Evolutionary conservation across 1,139 yeast genomes (phyloP).

Genomic region (Arxiozyma slooffiae): DNA sequence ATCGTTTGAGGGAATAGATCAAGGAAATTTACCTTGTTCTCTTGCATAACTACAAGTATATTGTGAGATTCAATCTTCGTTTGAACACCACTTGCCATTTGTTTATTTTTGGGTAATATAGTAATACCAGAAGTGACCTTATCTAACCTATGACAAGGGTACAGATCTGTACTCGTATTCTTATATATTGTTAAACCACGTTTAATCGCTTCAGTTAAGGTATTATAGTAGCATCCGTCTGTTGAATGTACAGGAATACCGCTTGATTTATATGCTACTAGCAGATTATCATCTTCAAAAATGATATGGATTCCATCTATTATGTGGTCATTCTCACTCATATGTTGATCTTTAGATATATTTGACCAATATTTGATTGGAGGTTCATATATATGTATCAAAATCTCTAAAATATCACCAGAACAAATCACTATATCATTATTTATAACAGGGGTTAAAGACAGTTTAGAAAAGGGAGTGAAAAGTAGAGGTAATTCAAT

Average conservation of each 20-base stretch:
- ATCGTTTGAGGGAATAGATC: background rate
- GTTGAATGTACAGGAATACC: slow-evolving; percentile 80
- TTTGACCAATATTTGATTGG: slow-evolving; percentile 34
- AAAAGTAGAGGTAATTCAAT: slow-evolving; percentile 4
- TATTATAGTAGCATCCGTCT: slow-evolving; percentile 51
- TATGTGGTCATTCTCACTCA: background rate
- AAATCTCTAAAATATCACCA: slow-evolving; percentile 43
- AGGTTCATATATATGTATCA: slow-evolving; percentile 57
- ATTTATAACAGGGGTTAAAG: background rate
- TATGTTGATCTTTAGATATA: too few species aligned
- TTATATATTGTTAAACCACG: slow-evolving; percentile 3
- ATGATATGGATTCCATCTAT: slow-evolving; percentile 36
- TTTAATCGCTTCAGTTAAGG: slow-evolving; percentile 47
- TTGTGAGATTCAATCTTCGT: slow-evolving; percentile 35
- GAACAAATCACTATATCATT: slow-evolving; percentile 13
- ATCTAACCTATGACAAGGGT: slow-evolving; percentile 65
- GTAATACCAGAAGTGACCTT: slow-evolving; percentile 66
- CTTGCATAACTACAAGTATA: slow-evolving; percentile 49
- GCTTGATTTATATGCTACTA: slow-evolving; percentile 63
- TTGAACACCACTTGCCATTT: slow-evolving; percentile 39
- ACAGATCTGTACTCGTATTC: slow-evolving; percentile 22
- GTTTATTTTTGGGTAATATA: slow-evolving; percentile 44
- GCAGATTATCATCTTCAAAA: slow-evolving; percentile 38
- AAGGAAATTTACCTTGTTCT: slow-evolving; percentile 51
- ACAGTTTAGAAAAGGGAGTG: background rate